Evolutionary conservation across 768 basidiomycete genomes (phyloP).

Genomic region (Pholiota molesta): DNA sequence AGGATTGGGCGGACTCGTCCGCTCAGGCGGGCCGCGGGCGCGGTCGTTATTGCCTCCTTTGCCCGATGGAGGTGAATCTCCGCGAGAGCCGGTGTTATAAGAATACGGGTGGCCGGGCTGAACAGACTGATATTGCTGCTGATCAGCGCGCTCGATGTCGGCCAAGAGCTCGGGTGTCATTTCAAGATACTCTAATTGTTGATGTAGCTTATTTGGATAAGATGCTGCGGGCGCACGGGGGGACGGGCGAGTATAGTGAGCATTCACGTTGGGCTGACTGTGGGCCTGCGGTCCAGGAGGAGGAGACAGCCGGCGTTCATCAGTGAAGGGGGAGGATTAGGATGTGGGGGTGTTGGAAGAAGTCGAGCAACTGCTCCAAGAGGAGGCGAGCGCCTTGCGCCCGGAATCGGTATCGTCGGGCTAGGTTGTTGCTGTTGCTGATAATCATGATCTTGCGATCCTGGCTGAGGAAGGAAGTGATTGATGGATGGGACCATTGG

Average conservation of each 20-base stretch:
- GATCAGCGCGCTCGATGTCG: conserved; percentile 73
- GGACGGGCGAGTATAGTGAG: conserved; percentile 68
- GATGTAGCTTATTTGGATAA: conserved; percentile 59
- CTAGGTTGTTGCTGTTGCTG: conserved; percentile 41
- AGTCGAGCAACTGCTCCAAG: conserved; percentile 37
- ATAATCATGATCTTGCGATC: conserved; percentile 31
- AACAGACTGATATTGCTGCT: conserved; percentile 50
- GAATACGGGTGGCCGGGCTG: conserved; percentile 29
- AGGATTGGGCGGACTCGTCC: conserved; percentile 56
- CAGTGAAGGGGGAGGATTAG: conserved; percentile 34
- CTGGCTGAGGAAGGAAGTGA: conserved; percentile 46
- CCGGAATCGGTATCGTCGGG: conserved; percentile 44
- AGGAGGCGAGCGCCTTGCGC: conserved; percentile 40
- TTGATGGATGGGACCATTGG: conserved; percentile 59
- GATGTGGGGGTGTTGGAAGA: conserved; percentile 50
- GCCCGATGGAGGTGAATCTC: conserved; percentile 45
- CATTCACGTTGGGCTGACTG: conserved; percentile 33
- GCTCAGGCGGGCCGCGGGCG: conserved; percentile 50
- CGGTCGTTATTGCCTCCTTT: conserved; percentile 60
- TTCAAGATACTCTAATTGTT: conserved; percentile 47
- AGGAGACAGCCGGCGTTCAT: conserved; percentile 38
- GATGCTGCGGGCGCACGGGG: conserved; percentile 56
- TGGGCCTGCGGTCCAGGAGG: conserved; percentile 34
- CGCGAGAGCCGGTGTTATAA: conserved; percentile 31
- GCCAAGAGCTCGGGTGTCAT: conserved; percentile 72